Base-by-base conservation (phyloP, 208 protist genomes). In the Trypanosomatidae sp. region DNA sequence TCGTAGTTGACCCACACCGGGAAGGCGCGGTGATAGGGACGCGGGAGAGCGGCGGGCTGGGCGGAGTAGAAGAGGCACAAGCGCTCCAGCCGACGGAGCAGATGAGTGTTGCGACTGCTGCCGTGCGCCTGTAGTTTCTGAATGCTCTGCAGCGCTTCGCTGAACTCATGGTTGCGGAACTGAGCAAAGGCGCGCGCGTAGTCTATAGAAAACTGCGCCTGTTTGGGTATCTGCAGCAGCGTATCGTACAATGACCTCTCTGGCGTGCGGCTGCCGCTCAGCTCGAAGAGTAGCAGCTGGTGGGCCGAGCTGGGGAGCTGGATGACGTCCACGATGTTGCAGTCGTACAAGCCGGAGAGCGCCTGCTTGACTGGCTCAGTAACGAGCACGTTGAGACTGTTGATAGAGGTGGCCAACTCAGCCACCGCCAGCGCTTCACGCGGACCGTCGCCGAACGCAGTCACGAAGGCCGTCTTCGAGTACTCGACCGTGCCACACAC, bases 301-400 rank as follows among this genome's bases (percentile, higher is more conserved):
- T 85, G 83, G 36, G 81, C 76, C 25, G 81, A 69, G 59, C 77
- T 79, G 12, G 80, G 76, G 22, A 84, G 75, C 55, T 83, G 78
- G 41, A 96, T 84, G 22, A 94, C 88, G 70, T 96, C 92, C 0
- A 96, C 87, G 68, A 96, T 90, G 49, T 88, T 85, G 69, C 86
- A 93, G 50, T 96, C 89, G 69, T 94, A 94, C 65, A 76, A 56
- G 1, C 80, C 80, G 6, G 88, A 79, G 19, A 94, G 77, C 19
- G 85, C 69, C 80, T 96, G 87, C 74, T 94, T 94, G 22, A 92
- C 89, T 25, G 89, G 83, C 71, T 96, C 89, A 15, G 92, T 86
- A 7, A 93, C 83, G 13, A 94, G 50, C 19, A 96, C 55, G 60
- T 81, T 80, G 28, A 94, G 87, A 33, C 62, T 83, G 30, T 71